These are phyloP conservation scores for Aspergillus tamarii DNA, from an alignment of 2,329 filamentous ascomycete genomes.

Conservation along the genomic window DNA sequence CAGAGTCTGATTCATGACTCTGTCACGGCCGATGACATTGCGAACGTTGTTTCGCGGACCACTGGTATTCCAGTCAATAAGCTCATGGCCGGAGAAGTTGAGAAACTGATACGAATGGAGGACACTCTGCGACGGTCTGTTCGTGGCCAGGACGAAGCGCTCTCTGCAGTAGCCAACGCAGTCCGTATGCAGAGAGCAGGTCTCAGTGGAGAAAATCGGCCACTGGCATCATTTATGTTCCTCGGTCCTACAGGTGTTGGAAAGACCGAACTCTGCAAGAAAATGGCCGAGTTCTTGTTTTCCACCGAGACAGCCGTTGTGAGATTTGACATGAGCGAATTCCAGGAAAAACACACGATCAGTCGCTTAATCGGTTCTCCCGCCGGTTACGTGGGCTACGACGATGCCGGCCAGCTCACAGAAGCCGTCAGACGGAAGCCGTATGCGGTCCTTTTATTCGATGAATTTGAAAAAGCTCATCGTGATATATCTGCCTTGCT, in stretches of 20 bases:
- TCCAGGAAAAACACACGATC: slow-evolving; percentile 96
- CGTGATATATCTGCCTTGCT: slow-evolving; percentile 90
- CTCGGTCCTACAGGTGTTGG: slow-evolving; percentile 94
- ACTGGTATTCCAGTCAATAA: slow-evolving; percentile 94
- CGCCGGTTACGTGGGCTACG: slow-evolving; percentile 94
- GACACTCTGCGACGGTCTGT: slow-evolving; percentile 81
- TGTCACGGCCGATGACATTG: slow-evolving; percentile 94
- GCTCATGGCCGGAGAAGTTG: slow-evolving; percentile 88
- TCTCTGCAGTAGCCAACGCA: slow-evolving; percentile 87
- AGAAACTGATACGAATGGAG: slow-evolving; percentile 96
- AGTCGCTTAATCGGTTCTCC: slow-evolving; percentile 90
- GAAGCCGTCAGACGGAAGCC: slow-evolving; percentile 94
- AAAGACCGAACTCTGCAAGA: slow-evolving; percentile 97
- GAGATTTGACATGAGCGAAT: slow-evolving; percentile 97
- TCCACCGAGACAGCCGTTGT: slow-evolving; percentile 88
- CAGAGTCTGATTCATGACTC: slow-evolving; percentile 81
- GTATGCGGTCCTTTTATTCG: slow-evolving; percentile 91
- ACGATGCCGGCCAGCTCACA: slow-evolving; percentile 93
- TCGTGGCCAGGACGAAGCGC: slow-evolving; percentile 90
- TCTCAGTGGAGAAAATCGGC: slow-evolving; percentile 86
- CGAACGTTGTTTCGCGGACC: slow-evolving; percentile 82
- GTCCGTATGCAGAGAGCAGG: slow-evolving; percentile 93
- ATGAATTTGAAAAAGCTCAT: slow-evolving; percentile 98
- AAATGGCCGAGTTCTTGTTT: slow-evolving; percentile 90
- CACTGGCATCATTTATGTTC: slow-evolving; percentile 96